These are phyloP conservation scores for Herpetospermum pedunculosum DNA, from an alignment of 306 rosid genomes.

Conservation along the genomic window DNA sequence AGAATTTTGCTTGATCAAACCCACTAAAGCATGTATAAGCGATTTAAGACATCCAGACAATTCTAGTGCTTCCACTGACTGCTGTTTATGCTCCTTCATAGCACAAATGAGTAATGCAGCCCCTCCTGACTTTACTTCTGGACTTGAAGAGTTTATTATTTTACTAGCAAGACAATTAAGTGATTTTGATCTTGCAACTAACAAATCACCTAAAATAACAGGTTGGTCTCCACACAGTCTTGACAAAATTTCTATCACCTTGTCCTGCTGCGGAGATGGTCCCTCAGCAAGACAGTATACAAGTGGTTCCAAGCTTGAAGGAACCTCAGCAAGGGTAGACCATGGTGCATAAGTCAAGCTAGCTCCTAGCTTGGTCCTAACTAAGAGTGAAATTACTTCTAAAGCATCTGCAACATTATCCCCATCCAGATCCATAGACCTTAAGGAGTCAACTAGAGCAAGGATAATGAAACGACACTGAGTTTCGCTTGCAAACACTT, in stretches of 20 bases:
- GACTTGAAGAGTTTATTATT: constrained; percentile 57
- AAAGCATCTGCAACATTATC: constrained; percentile 68
- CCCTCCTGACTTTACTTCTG: constrained; percentile 79
- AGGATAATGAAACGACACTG: constrained; percentile 63
- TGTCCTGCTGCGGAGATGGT: constrained; percentile 64
- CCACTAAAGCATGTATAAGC: constrained; percentile 59
- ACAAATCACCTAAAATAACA: constrained; percentile 48
- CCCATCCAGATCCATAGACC: constrained; percentile 46
- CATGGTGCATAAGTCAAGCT: constrained; percentile 40
- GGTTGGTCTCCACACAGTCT: constrained; percentile 75
- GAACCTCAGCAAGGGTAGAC: constrained; percentile 58
- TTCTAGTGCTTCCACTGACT: constrained; percentile 57
- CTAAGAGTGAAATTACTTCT: constrained; percentile 65
- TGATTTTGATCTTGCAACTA: constrained; percentile 45
- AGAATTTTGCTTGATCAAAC: constrained; percentile 53
- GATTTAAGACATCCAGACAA: constrained; percentile 46
- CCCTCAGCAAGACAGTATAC: constrained; percentile 79
- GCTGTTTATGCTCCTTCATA: constrained; percentile 57
- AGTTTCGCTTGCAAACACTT: constrained; percentile 57
- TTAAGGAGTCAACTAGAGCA: constrained; percentile 68
- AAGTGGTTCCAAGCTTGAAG: constrained; percentile 61
- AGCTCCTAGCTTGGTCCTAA: constrained; percentile 58
- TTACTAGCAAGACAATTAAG: constrained; percentile 66
- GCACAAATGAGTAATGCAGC: constrained; percentile 73
- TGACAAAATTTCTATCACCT: constrained; percentile 75